Base-by-base conservation (phyloP, 1,139 yeast genomes). In the Saccharomycopsis hybrid region DNA sequence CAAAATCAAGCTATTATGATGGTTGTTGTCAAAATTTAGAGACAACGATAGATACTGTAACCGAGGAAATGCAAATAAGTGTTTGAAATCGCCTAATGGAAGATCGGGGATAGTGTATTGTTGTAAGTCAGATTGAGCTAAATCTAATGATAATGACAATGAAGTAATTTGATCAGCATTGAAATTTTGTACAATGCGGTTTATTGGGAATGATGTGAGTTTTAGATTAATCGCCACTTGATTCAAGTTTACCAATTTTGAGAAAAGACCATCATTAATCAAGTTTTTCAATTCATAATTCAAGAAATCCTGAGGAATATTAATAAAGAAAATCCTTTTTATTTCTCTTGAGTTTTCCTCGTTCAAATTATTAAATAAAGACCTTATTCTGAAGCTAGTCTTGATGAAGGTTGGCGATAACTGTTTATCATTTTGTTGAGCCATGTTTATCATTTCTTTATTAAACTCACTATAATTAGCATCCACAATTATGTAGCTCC, bases 381-480 rank as follows among this genome's bases (percentile, higher is more conserved):
- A 24, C 30, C 50, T 37, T 25, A 47, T 24, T 7, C 47, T 30
- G 37, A 49, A 50, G 13, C 47, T 46, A 5, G 50, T 42, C 28
- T 50, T 50, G 9, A 50, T 43, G 30, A 50, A 50, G 5, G 53
- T 50, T 9, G 53, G 45, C 5, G 44, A 5, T 28, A 9, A 32
- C 13, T 30, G n/a, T 9, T 32, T 8, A 9, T 11, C 9, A 8
- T 24, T n/a, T 2, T 7, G 30, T n/a, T 30, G 25, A 4, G 29
- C 7, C 13, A 13, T 27, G 4, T 29, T 30, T 5, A 47, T 28
- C 36, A 43, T 35, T 30, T 50, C 50, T 7, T 9, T 7, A 29
- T 47, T 47, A 33, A 50, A 50, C 31, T 50, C 53, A 36, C 48
- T 50, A 29, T 50, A 50, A 28, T 43, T 30, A 4, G 36, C 9